Evolutionary conservation across 495 filamentous ascomycete species (phyloP), one percentile per base, ranked within the genome.

Genomic region (Chaetomium tenue): DNA sequence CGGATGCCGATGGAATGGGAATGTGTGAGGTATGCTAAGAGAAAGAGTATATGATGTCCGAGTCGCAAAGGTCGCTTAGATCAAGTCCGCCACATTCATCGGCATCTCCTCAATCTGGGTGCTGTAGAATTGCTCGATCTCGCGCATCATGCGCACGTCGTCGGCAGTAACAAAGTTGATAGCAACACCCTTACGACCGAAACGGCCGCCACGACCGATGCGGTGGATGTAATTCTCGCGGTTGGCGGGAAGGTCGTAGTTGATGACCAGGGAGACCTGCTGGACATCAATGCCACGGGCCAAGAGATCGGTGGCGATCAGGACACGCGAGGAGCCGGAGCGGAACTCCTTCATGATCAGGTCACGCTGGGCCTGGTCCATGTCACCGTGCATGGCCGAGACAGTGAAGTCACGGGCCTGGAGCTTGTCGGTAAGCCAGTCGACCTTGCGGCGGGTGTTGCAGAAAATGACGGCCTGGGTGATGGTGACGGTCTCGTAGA

Each of bases 81-180:
- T 81, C 37, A 88, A 79, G 70, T 89, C 86, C 54, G 87, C 86
- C 63, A 89, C 87, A 72, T 98, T 98, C 94, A 98, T 97, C 28
- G 94, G 94, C 94, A 98, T 98, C 83, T 98, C 94, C 72, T 98
- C 94, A 67, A 98, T 98, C 78, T 98, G 94, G 54, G 94, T 98
- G 42, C 91, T 96, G 77, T 97, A 97, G 77, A 95, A 97, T 69
- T 88, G 80, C 77, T 99, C 94, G 70, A 99, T 99, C 72, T 99
- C 94, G 69, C 94, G 87, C 72, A 99, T 83, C 75, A 99, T 99
- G 68, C 95, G 88, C 56, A 99, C 94, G 75, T 99, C 94, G 66
- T 99, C 94, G 72, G 85, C 91, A 1, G 94, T 99, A 62, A 99
- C 94, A 68, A 99, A 99, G 82, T 99, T 99, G 84, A 99, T 99